Conservation (phyloP, 2,329 filamentous ascomycete genomes). For the Talaromyces verruculosus region DNA sequence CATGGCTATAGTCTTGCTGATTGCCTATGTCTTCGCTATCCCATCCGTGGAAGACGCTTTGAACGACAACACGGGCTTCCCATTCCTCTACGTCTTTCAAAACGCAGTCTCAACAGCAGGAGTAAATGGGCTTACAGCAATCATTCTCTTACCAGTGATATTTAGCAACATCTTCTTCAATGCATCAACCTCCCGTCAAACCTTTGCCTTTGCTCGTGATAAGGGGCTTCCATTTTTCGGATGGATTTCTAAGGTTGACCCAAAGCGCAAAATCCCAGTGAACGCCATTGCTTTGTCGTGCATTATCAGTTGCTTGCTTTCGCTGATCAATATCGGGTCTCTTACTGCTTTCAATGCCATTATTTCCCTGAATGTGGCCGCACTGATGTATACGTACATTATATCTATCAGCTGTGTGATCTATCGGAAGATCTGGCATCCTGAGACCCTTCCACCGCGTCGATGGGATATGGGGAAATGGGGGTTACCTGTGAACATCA, state of each 20-base stretch:
- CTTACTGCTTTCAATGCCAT: conserved; percentile 54
- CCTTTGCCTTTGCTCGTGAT: conserved; percentile 48
- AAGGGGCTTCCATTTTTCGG: conserved; percentile 43
- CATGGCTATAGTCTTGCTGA: conserved; percentile 46
- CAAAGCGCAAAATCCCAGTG: conserved; percentile 43
- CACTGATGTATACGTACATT: conserved; percentile 53
- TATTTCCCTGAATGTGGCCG: conserved; percentile 50
- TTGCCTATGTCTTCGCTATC: conserved; percentile 38
- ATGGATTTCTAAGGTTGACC: conserved; percentile 42
- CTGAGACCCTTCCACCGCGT: conserved; percentile 39
- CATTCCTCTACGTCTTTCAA: conserved; percentile 51
- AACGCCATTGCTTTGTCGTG: conserved; percentile 40
- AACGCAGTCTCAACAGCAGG: conserved; percentile 28
- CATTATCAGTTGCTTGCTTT: conserved; percentile 39
- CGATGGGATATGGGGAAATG: conserved; percentile 47
- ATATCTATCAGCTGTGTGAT: conserved; percentile 50
- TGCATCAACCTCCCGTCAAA: conserved; percentile 42
- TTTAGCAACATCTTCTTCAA: conserved; percentile 43
- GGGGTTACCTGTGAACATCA: conserved; percentile 48
- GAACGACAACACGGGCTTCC: conserved; percentile 44
- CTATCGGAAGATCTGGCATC: conserved; percentile 43
- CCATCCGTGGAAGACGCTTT: conserved; percentile 38
- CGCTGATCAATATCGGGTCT: conserved; percentile 55
- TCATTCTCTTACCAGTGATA: conserved; percentile 44
- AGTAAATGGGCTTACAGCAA: conserved; percentile 38